Evolutionary conservation across 2,329 filamentous ascomycete species (phyloP).

Genomic region (Aureobasidium sp.): DNA sequence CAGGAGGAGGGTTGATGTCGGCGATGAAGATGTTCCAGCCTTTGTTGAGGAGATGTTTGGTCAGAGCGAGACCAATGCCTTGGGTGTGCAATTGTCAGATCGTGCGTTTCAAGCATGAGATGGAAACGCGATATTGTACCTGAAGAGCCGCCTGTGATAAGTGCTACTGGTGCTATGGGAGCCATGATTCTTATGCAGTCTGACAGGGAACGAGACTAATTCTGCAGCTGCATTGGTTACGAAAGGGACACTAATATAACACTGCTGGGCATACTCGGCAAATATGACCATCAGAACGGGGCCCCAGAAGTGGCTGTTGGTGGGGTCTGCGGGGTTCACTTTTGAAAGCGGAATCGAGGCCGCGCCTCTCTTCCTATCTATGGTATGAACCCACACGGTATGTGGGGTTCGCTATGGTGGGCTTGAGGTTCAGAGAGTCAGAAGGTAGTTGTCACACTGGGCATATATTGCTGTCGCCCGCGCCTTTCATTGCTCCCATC

Average conservation of each 20-base stretch:
- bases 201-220: not conserved
- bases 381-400: not conserved
- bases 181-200: not conserved
- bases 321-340: not conserved
- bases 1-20: slow-evolving; percentile 35
- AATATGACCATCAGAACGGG: not conserved
- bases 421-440: too few species aligned
- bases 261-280: not conserved
- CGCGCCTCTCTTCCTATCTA: not conserved
- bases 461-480: too few species aligned
- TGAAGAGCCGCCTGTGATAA: slow-evolving; percentile 40
- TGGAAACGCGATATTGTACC: slow-evolving; percentile 15
- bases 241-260: not conserved
- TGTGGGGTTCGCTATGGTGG: not conserved
- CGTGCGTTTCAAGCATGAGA: not conserved
- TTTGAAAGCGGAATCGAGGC: not conserved
- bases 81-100: not conserved
- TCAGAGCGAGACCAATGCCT: slow-evolving; percentile 38
- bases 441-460: too few species aligned
- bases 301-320: not conserved
- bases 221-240: not conserved
- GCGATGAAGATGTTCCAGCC: slow-evolving; percentile 38
- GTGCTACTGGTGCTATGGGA: slow-evolving; percentile 28
- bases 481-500: too few species aligned
- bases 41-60: slow-evolving; percentile 34